Percentiles rank a stretch among this genome's conserved stretches.
Conservation (phyloP, 2,329 filamentous ascomycete genomes). For the Pezizomycotina sp. region DNA sequence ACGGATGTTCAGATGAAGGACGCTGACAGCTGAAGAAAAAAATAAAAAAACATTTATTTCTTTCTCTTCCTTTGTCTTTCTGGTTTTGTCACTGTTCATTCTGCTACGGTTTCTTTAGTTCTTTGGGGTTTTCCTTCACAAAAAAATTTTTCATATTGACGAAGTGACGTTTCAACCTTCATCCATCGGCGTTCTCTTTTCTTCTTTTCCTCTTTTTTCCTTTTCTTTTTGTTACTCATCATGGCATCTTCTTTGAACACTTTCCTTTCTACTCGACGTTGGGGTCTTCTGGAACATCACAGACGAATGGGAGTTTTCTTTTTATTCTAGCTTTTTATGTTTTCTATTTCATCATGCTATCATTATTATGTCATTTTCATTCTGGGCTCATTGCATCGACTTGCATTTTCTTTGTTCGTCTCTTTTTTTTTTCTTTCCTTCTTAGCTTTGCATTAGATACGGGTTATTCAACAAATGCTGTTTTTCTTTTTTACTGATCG, state of each 20-base stretch:
- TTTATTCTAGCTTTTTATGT: slow-evolving; percentile 16
- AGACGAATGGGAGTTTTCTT: slow-evolving; percentile 25
- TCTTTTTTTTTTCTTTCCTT: slow-evolving; percentile 22
- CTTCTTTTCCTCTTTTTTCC: slow-evolving; percentile 4
- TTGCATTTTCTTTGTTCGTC: slow-evolving; percentile 10
- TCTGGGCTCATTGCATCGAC: neutral
- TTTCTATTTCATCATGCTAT: slow-evolving; percentile 4
- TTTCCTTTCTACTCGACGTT: slow-evolving; percentile 9
- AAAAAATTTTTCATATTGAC: too few species aligned
- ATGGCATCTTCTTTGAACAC: slow-evolving; percentile 1
- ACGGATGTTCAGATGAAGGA: slow-evolving; percentile 17
- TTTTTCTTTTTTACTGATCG: slow-evolving; percentile 1
- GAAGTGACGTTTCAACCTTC: too few species aligned
- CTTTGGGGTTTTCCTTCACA: too few species aligned
- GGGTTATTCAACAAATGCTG: neutral
- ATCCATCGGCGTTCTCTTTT: too few species aligned
- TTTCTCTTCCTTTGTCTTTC: slow-evolving; percentile 1
- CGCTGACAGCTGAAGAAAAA: neutral
- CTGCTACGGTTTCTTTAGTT: too few species aligned
- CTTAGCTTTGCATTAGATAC: slow-evolving; percentile 2
- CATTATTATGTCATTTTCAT: slow-evolving; percentile 2
- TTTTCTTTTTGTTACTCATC: slow-evolving; percentile 6
- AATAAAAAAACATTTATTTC: slow-evolving; percentile 1
- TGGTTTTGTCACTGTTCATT: too few species aligned
- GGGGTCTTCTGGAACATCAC: slow-evolving; percentile 3